Conservation (phyloP, 352 stramenopile genomes). For the Albugo candida region DNA sequence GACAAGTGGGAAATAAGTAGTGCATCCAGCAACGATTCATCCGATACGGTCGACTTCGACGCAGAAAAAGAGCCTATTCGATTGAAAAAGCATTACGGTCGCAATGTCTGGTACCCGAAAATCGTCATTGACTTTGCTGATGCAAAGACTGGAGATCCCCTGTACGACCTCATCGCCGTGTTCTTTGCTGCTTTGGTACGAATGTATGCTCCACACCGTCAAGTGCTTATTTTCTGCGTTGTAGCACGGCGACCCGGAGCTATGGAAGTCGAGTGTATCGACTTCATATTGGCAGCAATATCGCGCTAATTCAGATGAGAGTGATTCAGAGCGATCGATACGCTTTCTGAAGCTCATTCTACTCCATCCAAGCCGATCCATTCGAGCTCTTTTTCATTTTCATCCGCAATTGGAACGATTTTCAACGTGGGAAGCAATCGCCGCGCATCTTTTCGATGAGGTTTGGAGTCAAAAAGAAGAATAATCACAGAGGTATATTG, state of each 20-base stretch:
- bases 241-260: conserved; percentile 39
- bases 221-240: too few relatives aligned
- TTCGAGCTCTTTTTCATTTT: conserved; percentile 51
- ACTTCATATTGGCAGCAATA: conserved; percentile 61
- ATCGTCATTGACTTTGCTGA: conserved; percentile 79
- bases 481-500: too few relatives aligned
- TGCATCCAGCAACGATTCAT: conserved; percentile 25
- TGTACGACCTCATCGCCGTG: conserved; percentile 72
- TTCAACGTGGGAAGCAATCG: conserved; percentile 39
- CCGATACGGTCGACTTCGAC: conserved; percentile 21
- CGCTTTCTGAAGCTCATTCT: conserved; percentile 57
- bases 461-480: conserved; percentile 8
- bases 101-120: conserved; percentile 28
- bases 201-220: too few relatives aligned
- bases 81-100: conserved; percentile 24
- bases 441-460: conserved; percentile 35
- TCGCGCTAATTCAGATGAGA: conserved; percentile 9
- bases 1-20: conserved; percentile 33
- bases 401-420: conserved; percentile 21
- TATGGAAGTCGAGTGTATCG: conserved; percentile 35
- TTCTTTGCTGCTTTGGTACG: conserved; percentile 57
- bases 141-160: conserved; percentile 61
- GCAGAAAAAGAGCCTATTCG: conserved; percentile 19
- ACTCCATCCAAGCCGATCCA: conserved; percentile 51
- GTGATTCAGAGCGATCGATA: background rate